These are phyloP conservation scores for Penicillium sp. DNA, from an alignment of 2,329 filamentous ascomycete genomes.

Conservation along the genomic window DNA sequence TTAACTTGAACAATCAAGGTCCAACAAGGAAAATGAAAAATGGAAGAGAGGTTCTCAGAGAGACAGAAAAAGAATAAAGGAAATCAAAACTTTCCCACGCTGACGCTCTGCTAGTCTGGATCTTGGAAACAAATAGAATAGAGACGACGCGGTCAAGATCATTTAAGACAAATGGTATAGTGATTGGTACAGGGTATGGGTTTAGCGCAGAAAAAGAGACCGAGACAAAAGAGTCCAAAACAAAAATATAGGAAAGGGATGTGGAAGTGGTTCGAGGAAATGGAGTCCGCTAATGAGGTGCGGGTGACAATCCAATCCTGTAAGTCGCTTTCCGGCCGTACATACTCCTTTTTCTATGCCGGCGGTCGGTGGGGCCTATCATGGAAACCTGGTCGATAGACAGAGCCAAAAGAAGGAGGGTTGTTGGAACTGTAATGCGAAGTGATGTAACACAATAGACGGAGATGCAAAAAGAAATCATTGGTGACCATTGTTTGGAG, in stretches of 20 bases:
- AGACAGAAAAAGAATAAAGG: not conserved
- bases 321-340: not conserved
- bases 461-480: not conserved
- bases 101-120: conserved; percentile 11
- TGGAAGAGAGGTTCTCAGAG: not conserved
- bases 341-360: not conserved
- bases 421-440: not conserved
- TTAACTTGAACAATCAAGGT: not conserved
- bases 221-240: conserved; percentile 5
- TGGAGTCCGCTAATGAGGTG: not conserved
- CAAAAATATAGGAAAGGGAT: conserved; percentile 2
- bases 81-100: not conserved
- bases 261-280: conserved; percentile 1
- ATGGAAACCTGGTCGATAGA: not conserved
- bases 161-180: conserved; percentile 23
- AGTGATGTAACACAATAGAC: not conserved
- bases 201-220: conserved; percentile 5
- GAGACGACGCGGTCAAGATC: conserved; percentile 10
- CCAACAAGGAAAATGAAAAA: not conserved
- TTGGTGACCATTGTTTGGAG: not conserved
- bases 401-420: not conserved
- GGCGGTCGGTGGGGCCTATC: not conserved
- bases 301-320: not conserved
- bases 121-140: conserved; percentile 5
- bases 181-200: conserved; percentile 29